Evolutionary conservation across 495 filamentous ascomycete genomes (phyloP), one percentile per base, ranked within the genome.

Genomic region (Copromyces sp.): DNA sequence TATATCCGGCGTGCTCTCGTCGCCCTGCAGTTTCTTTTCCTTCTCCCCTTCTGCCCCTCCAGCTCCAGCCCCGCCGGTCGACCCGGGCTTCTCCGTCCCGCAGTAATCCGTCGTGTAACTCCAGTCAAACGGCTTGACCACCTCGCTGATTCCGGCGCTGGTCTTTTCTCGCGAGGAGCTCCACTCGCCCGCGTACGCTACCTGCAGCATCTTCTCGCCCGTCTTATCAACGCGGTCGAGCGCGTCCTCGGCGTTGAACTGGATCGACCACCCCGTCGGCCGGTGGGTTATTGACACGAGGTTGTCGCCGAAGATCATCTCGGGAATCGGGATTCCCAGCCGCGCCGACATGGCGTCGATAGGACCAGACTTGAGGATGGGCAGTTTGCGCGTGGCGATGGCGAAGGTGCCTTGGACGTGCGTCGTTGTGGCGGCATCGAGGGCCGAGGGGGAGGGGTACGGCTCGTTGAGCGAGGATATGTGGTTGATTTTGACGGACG

Each of bases 301-400:
- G 81, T 99, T 99, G 83, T 99, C 94, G 40, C 95, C 95, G 77
- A 99, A 99, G 42, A 99, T 99, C 95, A 99, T 99, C 82, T 99
- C 95, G 3, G 96, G 95, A 8, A 93, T 90, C 14, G 94, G 86
- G 80, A 99, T 97, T 16, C 90, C 89, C 14, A 99, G 87, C 68
- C 88, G 87, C 69, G 85, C 82, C 20, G 89, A 89, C 89, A 99
- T 92, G 47, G 89, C 88, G 77, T 97, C 95, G 80, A 99, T 98
- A 32, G 95, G 92, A 16, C 86, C 91, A 29, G 93, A 88, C 81
- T 97, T 97, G 37, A 95, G 89, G 80, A 99, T 99, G 45, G 95
- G 95, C 35, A 93, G 89, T 83, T 96, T 97, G 76, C 91, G 90
- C 16, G 91, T 91, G 4, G 88, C 86, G 77, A 97, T 90, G 71